These are phyloP conservation scores for Coemansia sp. DNA, from an alignment of 192 early-diverging fungal species.

Conservation along the genomic window DNA sequence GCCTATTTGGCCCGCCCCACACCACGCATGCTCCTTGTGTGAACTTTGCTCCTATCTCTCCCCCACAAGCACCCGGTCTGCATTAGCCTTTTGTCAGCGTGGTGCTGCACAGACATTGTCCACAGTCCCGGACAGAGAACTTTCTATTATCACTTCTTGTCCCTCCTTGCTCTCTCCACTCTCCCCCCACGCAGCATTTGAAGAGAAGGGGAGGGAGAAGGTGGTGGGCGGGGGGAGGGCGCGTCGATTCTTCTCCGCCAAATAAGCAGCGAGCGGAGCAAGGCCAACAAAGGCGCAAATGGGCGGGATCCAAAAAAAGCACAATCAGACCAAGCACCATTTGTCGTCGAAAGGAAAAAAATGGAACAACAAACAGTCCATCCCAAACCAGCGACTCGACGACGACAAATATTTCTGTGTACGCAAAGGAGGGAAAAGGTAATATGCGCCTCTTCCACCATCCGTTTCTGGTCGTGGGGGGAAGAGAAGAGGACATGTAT, in stretches of 20 bases:
- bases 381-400: neutral
- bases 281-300: neutral
- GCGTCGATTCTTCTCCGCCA: neutral
- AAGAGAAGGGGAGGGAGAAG: neutral
- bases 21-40: neutral
- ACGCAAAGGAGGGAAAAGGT: neutral
- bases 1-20: no score
- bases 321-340: neutral
- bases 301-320: neutral
- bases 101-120: neutral
- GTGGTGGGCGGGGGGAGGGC: no score
- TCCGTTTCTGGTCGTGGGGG: neutral
- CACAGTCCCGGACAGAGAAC: neutral
- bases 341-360: neutral
- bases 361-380: neutral
- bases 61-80: neutral
- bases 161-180: neutral
- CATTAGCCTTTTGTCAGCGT: neutral
- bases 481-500: neutral
- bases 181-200: neutral
- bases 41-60: neutral
- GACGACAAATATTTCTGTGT: neutral
- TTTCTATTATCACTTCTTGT: neutral
- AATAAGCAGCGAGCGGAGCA: neutral
- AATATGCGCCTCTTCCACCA: constrained; percentile 3